Conservation (phyloP, 257 asterid genomes). For the Nicotiana paniculata region DNA sequence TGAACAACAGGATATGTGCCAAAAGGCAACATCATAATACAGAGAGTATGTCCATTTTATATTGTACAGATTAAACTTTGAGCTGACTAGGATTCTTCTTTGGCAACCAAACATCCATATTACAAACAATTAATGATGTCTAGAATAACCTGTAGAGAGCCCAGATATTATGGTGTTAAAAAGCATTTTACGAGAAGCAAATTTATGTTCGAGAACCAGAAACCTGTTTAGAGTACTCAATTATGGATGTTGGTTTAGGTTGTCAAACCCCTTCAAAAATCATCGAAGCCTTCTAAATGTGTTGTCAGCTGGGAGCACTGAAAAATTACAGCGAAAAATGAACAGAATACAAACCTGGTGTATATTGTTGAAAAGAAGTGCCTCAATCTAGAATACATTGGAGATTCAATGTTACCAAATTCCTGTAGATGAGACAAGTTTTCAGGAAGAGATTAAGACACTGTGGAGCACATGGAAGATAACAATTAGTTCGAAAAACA, state of each 20-base stretch:
- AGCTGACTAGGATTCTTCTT: neutral
- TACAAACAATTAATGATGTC: neutral
- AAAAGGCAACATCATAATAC: neutral
- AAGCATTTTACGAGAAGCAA: neutral
- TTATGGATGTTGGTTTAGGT: neutral
- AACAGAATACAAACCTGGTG: conserved; percentile 47
- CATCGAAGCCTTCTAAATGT: neutral
- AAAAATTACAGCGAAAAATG: neutral
- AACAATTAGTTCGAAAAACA: neutral
- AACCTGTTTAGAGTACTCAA: neutral
- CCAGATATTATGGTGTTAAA: neutral
- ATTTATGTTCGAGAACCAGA: neutral
- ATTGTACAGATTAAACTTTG: neutral
- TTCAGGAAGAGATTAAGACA: neutral
- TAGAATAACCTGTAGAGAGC: neutral
- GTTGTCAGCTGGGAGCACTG: neutral
- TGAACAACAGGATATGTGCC: neutral
- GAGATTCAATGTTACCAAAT: conserved; percentile 93
- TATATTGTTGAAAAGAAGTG: conserved; percentile 90
- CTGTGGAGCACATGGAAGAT: neutral
- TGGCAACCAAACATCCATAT: neutral
- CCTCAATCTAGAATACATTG: conserved; percentile 83
- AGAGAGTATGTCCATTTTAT: neutral
- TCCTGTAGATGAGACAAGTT: conserved; percentile 45
- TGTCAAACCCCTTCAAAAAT: neutral